phyloP scores from a whole-genome alignment of 2,329 filamentous ascomycete genomes.

The Phaeosphaeria sp. region DNA sequence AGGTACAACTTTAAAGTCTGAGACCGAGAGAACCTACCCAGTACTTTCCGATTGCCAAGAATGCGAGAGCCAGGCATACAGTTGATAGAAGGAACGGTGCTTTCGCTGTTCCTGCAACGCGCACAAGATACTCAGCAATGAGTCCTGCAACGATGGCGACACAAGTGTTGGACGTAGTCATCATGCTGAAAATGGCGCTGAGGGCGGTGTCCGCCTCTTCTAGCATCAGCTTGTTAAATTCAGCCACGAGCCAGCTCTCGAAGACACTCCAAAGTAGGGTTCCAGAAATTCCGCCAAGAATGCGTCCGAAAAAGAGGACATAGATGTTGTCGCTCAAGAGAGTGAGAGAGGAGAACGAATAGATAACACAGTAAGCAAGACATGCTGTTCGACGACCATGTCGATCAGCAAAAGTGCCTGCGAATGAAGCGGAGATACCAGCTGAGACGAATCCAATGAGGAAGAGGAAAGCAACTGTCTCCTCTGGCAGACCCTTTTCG shows the following conservation, averaged over 20 bases:
- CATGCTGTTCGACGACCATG: conserved; percentile 61
- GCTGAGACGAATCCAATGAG: conserved; percentile 57
- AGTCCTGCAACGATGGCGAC: conserved; percentile 63
- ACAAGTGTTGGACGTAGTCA: conserved; percentile 52
- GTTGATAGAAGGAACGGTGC: conserved; percentile 60
- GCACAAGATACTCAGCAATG: conserved; percentile 60
- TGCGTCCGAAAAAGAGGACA: conserved; percentile 60
- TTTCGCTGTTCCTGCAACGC: conserved; percentile 55
- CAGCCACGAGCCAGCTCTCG: conserved; percentile 68
- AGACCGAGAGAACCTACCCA: conserved; percentile 52
- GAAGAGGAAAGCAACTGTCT: conserved; percentile 49
- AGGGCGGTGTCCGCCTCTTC: conserved; percentile 54
- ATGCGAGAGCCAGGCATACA: conserved; percentile 53
- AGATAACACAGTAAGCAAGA: conserved; percentile 61
- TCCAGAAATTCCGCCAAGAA: conserved; percentile 62
- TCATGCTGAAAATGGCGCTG: conserved; percentile 62
- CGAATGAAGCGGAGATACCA: conserved; percentile 57
- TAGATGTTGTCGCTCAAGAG: conserved; percentile 56
- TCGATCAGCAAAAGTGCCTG: conserved; percentile 58
- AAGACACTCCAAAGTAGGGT: conserved; percentile 66
- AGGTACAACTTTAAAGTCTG: neutral
- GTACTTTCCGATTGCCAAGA: conserved; percentile 54
- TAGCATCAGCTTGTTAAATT: conserved; percentile 58
- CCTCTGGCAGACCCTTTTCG: conserved; percentile 55
- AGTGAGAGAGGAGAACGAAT: conserved; percentile 60